Evolutionary conservation across 176 grass and related monocot species (phyloP).

Genomic region (Typha latifolia): DNA sequence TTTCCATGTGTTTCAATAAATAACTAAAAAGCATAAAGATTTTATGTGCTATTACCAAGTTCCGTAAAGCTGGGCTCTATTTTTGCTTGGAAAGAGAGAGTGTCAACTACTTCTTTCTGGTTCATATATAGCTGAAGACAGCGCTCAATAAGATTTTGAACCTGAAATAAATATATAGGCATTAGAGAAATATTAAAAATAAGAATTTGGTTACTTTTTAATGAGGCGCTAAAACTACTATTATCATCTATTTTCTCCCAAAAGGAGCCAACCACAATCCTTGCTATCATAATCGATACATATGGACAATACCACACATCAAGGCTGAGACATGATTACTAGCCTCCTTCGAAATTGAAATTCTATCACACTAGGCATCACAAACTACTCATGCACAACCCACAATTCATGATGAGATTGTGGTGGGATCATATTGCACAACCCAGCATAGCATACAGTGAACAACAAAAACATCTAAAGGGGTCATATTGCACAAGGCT

Average conservation of each 20-base stretch:
- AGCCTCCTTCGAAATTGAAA: no score
- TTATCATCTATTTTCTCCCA: background rate
- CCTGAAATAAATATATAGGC: constrained; percentile 44
- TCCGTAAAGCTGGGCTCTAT: constrained; percentile 98
- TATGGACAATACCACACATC: no score
- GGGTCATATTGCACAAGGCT: no score
- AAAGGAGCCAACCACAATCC: constrained; percentile 1
- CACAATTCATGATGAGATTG: no score
- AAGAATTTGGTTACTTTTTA: constrained; percentile 1
- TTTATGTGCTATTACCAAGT: constrained; percentile 48
- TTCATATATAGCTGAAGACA: constrained; percentile 99
- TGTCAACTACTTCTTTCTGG: constrained; percentile 90
- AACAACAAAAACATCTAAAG: no score
- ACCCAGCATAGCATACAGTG: no score
- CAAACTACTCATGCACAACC: no score
- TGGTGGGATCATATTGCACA: no score
- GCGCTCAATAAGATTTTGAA: constrained; percentile 94
- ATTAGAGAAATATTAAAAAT: background rate
- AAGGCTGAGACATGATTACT: no score
- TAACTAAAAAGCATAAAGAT: background rate
- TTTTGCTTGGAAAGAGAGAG: constrained; percentile 70
- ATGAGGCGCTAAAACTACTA: background rate
- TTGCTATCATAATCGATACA: no score
- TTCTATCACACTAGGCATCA: no score
- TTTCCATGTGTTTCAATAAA: no score